Conservation (phyloP, 768 basidiomycete genomes). For the Albatrellus ellisii region DNA sequence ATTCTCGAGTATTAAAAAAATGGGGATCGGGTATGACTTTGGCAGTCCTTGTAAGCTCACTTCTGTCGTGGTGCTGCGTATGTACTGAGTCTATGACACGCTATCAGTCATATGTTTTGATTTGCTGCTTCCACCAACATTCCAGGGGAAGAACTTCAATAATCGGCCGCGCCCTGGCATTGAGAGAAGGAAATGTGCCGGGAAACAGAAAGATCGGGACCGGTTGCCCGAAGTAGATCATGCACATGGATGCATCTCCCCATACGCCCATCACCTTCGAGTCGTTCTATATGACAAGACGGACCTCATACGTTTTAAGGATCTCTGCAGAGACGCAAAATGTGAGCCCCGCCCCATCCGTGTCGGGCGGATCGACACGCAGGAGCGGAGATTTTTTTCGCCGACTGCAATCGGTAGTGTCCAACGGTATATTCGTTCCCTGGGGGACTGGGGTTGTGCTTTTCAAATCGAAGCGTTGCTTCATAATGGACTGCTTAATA, state of each 20-base stretch:
- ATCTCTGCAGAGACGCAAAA: slow-evolving; percentile 41
- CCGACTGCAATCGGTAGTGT: slow-evolving; percentile 32
- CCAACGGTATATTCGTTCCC: slow-evolving; percentile 28
- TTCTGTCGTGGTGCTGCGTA: too few species aligned
- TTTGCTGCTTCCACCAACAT: slow-evolving; percentile 34
- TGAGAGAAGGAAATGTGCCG: too few species aligned
- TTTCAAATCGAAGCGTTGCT: slow-evolving; percentile 70
- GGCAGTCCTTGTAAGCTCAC: slow-evolving; percentile 5
- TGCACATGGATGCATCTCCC: slow-evolving; percentile 44
- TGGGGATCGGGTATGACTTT: slow-evolving; percentile 9
- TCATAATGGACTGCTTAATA: slow-evolving; percentile 50
- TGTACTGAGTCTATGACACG: not conserved
- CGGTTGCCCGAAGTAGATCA: slow-evolving; percentile 45
- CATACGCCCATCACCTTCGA: slow-evolving; percentile 62
- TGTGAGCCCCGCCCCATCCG: slow-evolving; percentile 17
- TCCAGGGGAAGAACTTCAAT: slow-evolving; percentile 50
- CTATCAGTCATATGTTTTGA: slow-evolving; percentile 10
- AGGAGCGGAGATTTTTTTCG: slow-evolving; percentile 36
- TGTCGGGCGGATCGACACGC: slow-evolving; percentile 32
- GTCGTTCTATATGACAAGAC: slow-evolving; percentile 38
- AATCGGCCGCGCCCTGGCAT: slow-evolving; percentile 28
- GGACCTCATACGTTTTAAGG: slow-evolving; percentile 37
- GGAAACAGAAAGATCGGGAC: slow-evolving; percentile 34
- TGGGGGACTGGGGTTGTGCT: slow-evolving; percentile 54
- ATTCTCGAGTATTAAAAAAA: slow-evolving; percentile 9